A percentile compares a stretch with the other conserved stretches of the same genome.
These are phyloP conservation scores for Acanthamoeba triangularis DNA, from an alignment of 208 protist genomes.

Conservation along the genomic window DNA sequence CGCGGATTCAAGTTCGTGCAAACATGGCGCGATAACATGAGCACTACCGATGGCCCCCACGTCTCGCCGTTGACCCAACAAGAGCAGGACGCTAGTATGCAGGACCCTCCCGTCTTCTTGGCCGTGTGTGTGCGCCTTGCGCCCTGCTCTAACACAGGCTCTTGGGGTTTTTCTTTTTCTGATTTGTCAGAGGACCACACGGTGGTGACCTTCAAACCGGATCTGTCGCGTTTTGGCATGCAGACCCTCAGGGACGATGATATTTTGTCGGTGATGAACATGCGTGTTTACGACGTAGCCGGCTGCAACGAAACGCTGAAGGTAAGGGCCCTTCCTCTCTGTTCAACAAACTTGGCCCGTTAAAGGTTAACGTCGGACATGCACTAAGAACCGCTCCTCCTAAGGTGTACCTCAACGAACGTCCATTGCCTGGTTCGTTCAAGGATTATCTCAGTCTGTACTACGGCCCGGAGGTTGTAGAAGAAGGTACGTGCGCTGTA, in stretches of 20 bases:
- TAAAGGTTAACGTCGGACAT: too few species aligned
- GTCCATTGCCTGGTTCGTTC: background rate
- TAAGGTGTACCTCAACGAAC: constrained; percentile 97
- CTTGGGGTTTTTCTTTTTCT: background rate
- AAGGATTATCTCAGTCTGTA: background rate
- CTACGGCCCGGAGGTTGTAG: background rate
- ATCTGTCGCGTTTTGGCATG: constrained; percentile 98
- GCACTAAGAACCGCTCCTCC: too few species aligned
- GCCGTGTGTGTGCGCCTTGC: background rate
- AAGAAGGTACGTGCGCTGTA: background rate
- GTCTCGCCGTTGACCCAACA: background rate
- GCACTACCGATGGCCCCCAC: background rate
- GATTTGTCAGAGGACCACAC: constrained; percentile 31
- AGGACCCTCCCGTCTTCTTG: background rate
- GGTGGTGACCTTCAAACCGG: constrained; percentile 92
- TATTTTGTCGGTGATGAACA: constrained; percentile 97
- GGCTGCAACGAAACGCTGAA: constrained; percentile 95
- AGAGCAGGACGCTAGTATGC: background rate
- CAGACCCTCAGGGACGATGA: constrained; percentile 95
- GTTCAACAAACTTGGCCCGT: too few species aligned
- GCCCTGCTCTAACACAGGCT: background rate
- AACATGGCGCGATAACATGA: constrained; percentile 57
- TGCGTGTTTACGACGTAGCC: constrained; percentile 99
- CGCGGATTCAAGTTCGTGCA: constrained; percentile 81
- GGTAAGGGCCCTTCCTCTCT: background rate